Percentiles rank a stretch among this genome's conserved stretches.
phyloP scores from a whole-genome alignment of 768 basidiomycete species.

The Hydnomerulius pinastri region DNA sequence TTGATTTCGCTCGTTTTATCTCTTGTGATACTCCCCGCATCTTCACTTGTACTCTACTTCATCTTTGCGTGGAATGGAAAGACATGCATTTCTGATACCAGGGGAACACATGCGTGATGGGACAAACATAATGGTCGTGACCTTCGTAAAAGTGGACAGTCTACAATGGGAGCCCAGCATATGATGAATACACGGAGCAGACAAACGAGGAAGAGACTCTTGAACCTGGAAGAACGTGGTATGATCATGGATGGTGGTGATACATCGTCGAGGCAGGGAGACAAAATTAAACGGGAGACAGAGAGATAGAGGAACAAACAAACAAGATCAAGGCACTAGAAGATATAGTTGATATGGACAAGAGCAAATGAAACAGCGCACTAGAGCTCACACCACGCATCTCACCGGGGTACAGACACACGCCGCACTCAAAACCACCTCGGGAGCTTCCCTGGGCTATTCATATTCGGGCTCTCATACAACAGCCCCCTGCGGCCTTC shows the following conservation, averaged over 20 bases:
- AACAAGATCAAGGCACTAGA: background rate
- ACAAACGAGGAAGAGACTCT: background rate
- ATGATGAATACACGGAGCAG: background rate
- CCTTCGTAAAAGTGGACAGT: background rate
- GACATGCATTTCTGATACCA: background rate
- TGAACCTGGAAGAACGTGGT: background rate
- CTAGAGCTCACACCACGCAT: background rate
- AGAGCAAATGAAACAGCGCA: background rate
- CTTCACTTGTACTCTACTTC: background rate
- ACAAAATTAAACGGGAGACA: background rate
- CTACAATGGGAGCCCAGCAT: background rate
- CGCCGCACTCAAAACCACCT: constrained; percentile 51
- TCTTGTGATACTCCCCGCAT: too few species aligned
- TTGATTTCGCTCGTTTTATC: too few species aligned
- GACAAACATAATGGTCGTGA: background rate
- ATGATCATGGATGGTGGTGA: background rate
- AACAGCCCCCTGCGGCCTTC: constrained; percentile 58
- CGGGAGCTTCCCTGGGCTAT: constrained; percentile 56
- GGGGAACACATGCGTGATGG: background rate
- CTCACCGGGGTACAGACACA: background rate
- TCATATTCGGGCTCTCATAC: constrained; percentile 72
- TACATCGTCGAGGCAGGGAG: background rate
- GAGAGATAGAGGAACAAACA: too few species aligned
- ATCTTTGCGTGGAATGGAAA: background rate
- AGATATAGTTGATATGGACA: background rate